phyloP scores from a whole-genome alignment of 495 filamentous ascomycete species.

The Penicillium tannophilum region DNA sequence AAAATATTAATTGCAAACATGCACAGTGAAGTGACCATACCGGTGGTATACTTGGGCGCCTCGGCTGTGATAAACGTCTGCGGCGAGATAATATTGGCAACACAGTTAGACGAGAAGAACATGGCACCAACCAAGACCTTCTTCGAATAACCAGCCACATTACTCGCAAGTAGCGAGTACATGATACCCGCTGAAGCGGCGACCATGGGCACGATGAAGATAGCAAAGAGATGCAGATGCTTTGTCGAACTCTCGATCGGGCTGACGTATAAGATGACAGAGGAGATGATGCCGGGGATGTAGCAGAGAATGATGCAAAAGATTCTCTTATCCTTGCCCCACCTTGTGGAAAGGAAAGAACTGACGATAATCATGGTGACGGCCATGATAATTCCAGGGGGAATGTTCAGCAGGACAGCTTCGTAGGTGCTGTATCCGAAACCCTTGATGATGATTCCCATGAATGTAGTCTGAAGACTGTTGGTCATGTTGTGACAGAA shows the following conservation, averaged over 20 bases:
- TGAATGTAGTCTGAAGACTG: conserved; percentile 63
- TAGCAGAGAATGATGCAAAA: conserved; percentile 34
- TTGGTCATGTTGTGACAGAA: conserved; percentile 52
- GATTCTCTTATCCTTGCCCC: conserved; percentile 52
- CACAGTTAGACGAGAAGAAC: conserved; percentile 60
- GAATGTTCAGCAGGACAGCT: conserved; percentile 59
- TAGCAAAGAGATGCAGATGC: conserved; percentile 11
- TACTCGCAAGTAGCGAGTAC: conserved; percentile 52
- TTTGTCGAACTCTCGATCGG: neutral
- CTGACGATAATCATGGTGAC: conserved; percentile 53
- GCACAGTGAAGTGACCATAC: conserved; percentile 2
- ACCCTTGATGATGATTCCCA: conserved; percentile 36
- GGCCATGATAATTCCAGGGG: conserved; percentile 59
- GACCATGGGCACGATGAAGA: conserved; percentile 11
- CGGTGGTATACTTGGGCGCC: conserved; percentile 11
- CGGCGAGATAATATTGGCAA: conserved; percentile 51
- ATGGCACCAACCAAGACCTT: conserved; percentile 64
- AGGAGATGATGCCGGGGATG: conserved; percentile 22
- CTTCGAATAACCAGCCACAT: conserved; percentile 66
- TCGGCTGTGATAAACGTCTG: conserved; percentile 12
- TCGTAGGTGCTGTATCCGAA: conserved; percentile 52
- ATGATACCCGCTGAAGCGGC: conserved; percentile 10
- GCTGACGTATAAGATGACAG: conserved; percentile 10
- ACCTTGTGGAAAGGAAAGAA: conserved; percentile 37
- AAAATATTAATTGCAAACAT: conserved; percentile 12